Conservation (phyloP, 2,329 filamentous ascomycete genomes). For the Calonectria multiphialidica region DNA sequence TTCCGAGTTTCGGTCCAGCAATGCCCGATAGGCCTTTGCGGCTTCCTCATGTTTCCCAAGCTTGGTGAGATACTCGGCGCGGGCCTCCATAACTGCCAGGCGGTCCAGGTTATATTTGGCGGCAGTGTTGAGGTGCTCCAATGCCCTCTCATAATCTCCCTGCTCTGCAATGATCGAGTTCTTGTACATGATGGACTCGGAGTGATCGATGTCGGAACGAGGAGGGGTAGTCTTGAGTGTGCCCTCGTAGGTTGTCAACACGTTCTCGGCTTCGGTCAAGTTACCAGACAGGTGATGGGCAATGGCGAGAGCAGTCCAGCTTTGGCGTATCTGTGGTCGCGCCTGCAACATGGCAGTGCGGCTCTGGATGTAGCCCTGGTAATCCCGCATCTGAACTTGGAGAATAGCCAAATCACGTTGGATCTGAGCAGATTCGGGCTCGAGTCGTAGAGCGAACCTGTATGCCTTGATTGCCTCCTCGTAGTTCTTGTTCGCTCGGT, state of each 20-base stretch:
- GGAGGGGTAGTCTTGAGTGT: constrained; percentile 86
- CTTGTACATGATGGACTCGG: constrained; percentile 94
- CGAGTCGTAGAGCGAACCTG: constrained; percentile 91
- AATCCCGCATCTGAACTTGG: constrained; percentile 97
- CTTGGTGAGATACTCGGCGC: constrained; percentile 85
- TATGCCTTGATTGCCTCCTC: constrained; percentile 99
- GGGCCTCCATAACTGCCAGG: constrained; percentile 85
- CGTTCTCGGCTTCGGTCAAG: constrained; percentile 86
- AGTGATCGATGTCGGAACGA: constrained; percentile 88
- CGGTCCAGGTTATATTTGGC: constrained; percentile 86
- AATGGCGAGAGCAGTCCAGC: constrained; percentile 97
- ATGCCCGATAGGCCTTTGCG: constrained; percentile 80
- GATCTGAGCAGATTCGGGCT: constrained; percentile 95
- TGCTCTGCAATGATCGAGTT: constrained; percentile 93
- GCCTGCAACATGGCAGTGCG: constrained; percentile 89
- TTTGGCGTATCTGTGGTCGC: constrained; percentile 84
- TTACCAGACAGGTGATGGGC: constrained; percentile 93
- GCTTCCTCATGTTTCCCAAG: constrained; percentile 85
- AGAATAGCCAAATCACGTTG: constrained; percentile 92
- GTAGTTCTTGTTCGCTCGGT: constrained; percentile 95
- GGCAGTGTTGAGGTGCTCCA: constrained; percentile 86
- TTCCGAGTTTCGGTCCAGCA: constrained; percentile 90
- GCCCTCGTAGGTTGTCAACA: constrained; percentile 91
- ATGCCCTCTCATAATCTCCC: constrained; percentile 83
- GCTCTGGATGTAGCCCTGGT: constrained; percentile 91